Conservation (phyloP, 768 basidiomycete species). For the Mycena crocata region DNA sequence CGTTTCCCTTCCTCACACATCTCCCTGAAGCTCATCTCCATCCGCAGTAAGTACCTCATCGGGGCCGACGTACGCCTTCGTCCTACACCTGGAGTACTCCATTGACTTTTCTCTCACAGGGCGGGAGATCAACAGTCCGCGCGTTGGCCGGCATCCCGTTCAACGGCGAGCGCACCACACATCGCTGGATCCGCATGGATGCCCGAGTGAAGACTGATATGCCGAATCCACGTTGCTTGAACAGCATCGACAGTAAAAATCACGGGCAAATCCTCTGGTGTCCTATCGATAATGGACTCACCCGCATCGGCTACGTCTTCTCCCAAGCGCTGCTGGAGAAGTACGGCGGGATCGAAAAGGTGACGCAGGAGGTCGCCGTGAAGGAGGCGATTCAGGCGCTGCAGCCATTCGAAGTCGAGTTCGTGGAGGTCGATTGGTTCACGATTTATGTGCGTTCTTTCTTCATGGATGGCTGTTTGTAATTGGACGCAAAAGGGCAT, state of each 20-base stretch:
- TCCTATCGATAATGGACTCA: constrained; percentile 35
- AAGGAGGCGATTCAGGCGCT: constrained; percentile 30
- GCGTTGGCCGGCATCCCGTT: constrained; percentile 29
- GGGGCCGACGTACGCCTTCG: constrained; percentile 30
- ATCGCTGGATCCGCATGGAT: constrained; percentile 39
- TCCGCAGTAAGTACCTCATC: constrained; percentile 33
- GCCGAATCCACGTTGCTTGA: constrained; percentile 36
- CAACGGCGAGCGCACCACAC: constrained; percentile 29
- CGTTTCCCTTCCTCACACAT: background rate
- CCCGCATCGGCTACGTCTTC: constrained; percentile 38
- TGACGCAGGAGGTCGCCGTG: constrained; percentile 31
- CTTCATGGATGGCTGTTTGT: background rate
- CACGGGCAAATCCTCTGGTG: constrained; percentile 40
- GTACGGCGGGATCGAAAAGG: constrained; percentile 34
- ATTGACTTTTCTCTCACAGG: constrained; percentile 13
- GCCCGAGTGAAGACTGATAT: constrained; percentile 36
- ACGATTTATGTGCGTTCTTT: constrained; percentile 29
- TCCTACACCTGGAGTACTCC: background rate
- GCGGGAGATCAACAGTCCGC: constrained; percentile 35
- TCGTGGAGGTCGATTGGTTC: constrained; percentile 32
- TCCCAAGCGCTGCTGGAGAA: constrained; percentile 34
- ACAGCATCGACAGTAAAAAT: constrained; percentile 34
- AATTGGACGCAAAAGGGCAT: constrained; percentile 26
- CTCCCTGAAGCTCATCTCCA: background rate
- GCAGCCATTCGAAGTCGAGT: constrained; percentile 33